Evolutionary conservation across 768 basidiomycete genomes (phyloP), one percentile per base, ranked within the genome.

Genomic region (Lepiota brunneoincarnata): DNA sequence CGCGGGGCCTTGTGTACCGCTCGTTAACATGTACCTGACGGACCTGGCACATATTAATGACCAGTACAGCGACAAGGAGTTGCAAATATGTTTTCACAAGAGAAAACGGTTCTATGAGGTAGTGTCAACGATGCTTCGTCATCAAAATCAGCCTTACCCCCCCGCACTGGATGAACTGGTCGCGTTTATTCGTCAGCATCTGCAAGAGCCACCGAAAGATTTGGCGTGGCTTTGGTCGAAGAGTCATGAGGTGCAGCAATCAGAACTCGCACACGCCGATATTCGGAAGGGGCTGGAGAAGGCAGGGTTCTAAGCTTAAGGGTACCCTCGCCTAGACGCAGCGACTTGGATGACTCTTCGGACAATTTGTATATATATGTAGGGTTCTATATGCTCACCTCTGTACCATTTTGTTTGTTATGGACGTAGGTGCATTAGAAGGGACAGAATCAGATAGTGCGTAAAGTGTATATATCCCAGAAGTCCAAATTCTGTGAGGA

Each of bases 261-360:
- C 72, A 23, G 85, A 88, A 66, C 59, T 82, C 40, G 75, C 78
- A 24, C 77, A 85, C 65, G 82, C 81, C 26, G 83, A 87, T 63
- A 83, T 87, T 52, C 73, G 83, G 59, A 83, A 77, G 62, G 83
- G 83, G n/a, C 67, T 87, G 38, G 83, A 86, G 67, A 80, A 79
- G 24, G 84, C 85, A 43, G 85, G 85, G 6, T 87, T 89, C 62
- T 87, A 66, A 67, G 23, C 10, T 9, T 5, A 9, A 15, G 18
- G 23, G 9, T 11, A 11, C 6, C 37, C 45, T 39, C 38, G 31
- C 4, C 31, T 10, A 7, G 3, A 4, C 7, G n/a, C 38, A 10
- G 45, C 15, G 44, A 46, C 44, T 9, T 18, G 24, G 31, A 45
- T 26, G 12, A 45, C 24, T 5, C 23, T 14, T 24, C n/a, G 23